Percentiles rank a stretch among this genome's conserved stretches.
phyloP scores from a whole-genome alignment of 208 protist genomes.

The Acanthamoeba culbertsoni region DNA sequence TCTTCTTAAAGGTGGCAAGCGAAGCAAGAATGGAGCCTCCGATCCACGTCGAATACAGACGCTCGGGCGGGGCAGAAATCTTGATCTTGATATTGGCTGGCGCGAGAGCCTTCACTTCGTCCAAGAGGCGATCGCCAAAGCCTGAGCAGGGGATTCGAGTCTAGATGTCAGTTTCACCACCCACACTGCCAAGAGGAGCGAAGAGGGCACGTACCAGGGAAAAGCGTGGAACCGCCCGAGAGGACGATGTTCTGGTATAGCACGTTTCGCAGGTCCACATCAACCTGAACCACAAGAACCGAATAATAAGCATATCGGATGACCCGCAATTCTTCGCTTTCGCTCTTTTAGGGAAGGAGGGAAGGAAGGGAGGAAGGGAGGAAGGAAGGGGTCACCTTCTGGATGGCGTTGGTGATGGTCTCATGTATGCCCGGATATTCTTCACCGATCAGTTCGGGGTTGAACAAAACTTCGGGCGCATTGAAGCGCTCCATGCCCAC shows the following conservation, averaged over 20 bases:
- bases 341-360: too few species aligned
- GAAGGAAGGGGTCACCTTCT: constrained; percentile 64
- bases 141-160: not conserved
- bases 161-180: not conserved
- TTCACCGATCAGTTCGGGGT: constrained; percentile 83
- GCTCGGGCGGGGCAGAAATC: constrained; percentile 82
- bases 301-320: constrained; percentile 23
- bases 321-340: too few species aligned
- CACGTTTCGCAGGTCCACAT: constrained; percentile 90
- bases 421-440: constrained; percentile 85
- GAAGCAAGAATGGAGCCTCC: constrained; percentile 98
- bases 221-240: constrained; percentile 95
- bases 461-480: constrained; percentile 89
- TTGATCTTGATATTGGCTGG: constrained; percentile 81
- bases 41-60: constrained; percentile 81
- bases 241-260: constrained; percentile 95
- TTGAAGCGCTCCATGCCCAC: constrained; percentile 61
- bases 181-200: not conserved
- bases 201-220: constrained; percentile 83
- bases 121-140: constrained; percentile 93
- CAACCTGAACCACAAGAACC: constrained; percentile 82
- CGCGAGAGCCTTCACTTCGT: constrained; percentile 93
- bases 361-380: not conserved
- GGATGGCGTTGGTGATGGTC: constrained; percentile 77
- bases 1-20: constrained; percentile 95